Evolutionary conservation across 140 eudicot species (phyloP), one percentile per base, ranked within the genome.

Genomic region (Bidens hawaiensis): DNA sequence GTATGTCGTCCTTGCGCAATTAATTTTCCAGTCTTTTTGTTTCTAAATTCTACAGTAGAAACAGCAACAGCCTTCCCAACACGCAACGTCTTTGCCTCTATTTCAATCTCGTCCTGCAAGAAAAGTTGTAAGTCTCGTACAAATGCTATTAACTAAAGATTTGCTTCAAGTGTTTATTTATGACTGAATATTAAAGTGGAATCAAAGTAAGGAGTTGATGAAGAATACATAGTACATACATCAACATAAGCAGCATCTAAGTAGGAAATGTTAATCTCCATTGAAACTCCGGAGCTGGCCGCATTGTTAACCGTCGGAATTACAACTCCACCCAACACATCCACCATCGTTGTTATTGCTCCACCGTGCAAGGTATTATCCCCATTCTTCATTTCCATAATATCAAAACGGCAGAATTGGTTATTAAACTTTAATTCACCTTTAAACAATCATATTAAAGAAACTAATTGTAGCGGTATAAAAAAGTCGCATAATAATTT

Each of bases 1-100:
- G 97, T 86, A 76, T 90, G 97, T 10, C 97, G 94, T 23, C 97
- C 97, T 60, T 86, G 97, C 54, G 97, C 97, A 64, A 90, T 62
- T 24, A 83, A 67, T 47, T 86, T 90, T 9, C 97, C 97, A 3
- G 87, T 79, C 73, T 72, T 76, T 65, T 90, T 90, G 74, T 84
- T 90, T 71, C 84, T 79, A 14, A 90, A 69, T 43, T 90, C 97
- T 5, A 90, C 97, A 68, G 75, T 83, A 40, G 83, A 87, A 77
- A 82, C 95, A 17, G 94, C 95, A 59, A 90, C 42, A 21, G 90
- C 80, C 82, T 86, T 90, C 62, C 97, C 97, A 15, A 90, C 85
- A 53, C 94, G 97, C 42, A 90, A 65, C 16, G 76, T 79, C 76
- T 76, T 90, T 8, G 85, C 81, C 42, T 86, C 97, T 61, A 86